Conservation (phyloP, 208 protist genomes). For the Tritrichomonas musculus region DNA sequence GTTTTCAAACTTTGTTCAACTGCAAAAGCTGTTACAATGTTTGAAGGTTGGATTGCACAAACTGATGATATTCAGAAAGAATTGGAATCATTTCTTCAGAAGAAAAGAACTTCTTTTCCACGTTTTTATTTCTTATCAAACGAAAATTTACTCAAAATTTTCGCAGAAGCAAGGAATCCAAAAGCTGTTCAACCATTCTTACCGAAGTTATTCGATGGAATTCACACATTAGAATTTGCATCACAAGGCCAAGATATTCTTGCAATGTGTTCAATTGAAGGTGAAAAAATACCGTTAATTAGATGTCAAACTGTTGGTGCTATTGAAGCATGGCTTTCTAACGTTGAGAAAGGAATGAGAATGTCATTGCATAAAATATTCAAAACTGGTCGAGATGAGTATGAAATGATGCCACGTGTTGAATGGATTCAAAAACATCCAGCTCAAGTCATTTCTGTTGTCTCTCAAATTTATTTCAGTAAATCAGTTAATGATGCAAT, state of each 20-base stretch:
- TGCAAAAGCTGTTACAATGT: background rate
- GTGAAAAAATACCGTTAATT: background rate
- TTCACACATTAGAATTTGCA: slow-evolving; percentile 37
- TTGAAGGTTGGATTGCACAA: slow-evolving; percentile 56
- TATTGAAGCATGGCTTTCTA: slow-evolving; percentile 92
- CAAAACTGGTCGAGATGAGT: slow-evolving; percentile 55
- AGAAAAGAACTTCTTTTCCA: slow-evolving; percentile 56
- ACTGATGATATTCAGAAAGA: slow-evolving; percentile 89
- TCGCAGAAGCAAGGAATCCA: slow-evolving; percentile 67
- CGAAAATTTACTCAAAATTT: slow-evolving; percentile 87
- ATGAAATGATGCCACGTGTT: slow-evolving; percentile 49
- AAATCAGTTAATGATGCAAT: slow-evolving; percentile 74
- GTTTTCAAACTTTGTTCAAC: slow-evolving; percentile 12
- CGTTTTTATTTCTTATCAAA: slow-evolving; percentile 66
- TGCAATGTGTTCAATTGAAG: slow-evolving; percentile 42
- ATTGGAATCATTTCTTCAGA: slow-evolving; percentile 78
- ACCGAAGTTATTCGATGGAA: slow-evolving; percentile 53
- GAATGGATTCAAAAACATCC: slow-evolving; percentile 80
- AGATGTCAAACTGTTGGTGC: slow-evolving; percentile 50
- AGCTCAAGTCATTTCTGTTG: slow-evolving; percentile 76
- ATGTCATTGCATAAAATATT: slow-evolving; percentile 61
- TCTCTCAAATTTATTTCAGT: slow-evolving; percentile 79
- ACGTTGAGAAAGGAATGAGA: slow-evolving; percentile 79
- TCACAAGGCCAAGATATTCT: slow-evolving; percentile 74
- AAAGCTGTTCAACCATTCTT: slow-evolving; percentile 57